Evolutionary conservation across 352 stramenopile genomes (phyloP).

Genomic region (Phytopythium vexans): DNA sequence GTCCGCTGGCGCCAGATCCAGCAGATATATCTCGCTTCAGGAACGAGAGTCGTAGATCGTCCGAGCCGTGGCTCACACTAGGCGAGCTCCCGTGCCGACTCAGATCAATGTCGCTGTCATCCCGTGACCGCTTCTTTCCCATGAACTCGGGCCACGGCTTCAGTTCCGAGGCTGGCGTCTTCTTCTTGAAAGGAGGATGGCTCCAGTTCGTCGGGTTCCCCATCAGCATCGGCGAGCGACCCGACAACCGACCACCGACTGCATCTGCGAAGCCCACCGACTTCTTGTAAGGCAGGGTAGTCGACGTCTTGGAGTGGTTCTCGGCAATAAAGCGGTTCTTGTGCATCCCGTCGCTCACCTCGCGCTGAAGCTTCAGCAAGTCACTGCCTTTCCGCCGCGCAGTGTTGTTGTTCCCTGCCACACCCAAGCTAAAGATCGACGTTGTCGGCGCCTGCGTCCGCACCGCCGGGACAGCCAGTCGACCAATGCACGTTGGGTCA

Average conservation of each 20-base stretch:
- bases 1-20: too few relatives aligned
- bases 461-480: constrained; percentile 30
- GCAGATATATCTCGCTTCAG: too few relatives aligned
- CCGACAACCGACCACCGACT: too few relatives aligned
- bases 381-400: constrained; percentile 31
- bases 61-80: too few relatives aligned
- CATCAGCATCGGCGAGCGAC: too few relatives aligned
- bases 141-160: too few relatives aligned
- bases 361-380: constrained; percentile 45
- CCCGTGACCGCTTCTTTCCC: too few relatives aligned
- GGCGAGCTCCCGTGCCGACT: too few relatives aligned
- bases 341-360: constrained; percentile 39
- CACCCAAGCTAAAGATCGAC: constrained; percentile 71
- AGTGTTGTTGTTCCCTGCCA: constrained; percentile 35
- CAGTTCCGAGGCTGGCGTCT: constrained; percentile 13
- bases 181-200: constrained; percentile 55
- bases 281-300: constrained; percentile 32
- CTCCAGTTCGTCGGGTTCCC: constrained; percentile 55
- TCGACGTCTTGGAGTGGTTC: constrained; percentile 56
- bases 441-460: constrained; percentile 45
- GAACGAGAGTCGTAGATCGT: too few relatives aligned
- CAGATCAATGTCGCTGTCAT: too few relatives aligned
- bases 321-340: constrained; percentile 51
- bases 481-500: constrained; percentile 66
- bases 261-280: too few relatives aligned